Evolutionary conservation across 2,329 filamentous ascomycete species (phyloP).

Genomic region (Aspergillus fructus): DNA sequence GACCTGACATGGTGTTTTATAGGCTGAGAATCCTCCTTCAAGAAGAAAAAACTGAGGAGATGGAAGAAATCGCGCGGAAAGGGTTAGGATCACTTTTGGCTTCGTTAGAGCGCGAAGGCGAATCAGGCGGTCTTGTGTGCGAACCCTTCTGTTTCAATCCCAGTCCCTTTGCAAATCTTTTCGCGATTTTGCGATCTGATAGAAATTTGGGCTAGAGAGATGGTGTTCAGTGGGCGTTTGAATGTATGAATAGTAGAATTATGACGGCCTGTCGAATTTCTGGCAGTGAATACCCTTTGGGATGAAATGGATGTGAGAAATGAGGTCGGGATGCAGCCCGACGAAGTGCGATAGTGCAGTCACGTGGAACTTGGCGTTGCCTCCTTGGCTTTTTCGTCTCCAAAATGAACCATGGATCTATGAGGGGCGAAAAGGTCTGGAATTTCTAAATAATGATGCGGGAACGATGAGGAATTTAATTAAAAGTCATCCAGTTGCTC

Average conservation of each 20-base stretch:
- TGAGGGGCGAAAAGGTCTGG: too few relatives aligned
- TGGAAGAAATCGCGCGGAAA: constrained; percentile 25
- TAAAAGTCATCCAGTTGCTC: too few relatives aligned
- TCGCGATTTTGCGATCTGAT: background rate
- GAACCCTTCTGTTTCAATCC: constrained; percentile 35
- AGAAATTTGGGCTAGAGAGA: background rate
- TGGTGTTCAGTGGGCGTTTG: background rate
- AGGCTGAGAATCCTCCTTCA: constrained; percentile 22
- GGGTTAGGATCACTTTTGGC: constrained; percentile 36
- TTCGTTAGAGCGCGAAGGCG: constrained; percentile 33
- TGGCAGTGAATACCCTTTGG: background rate
- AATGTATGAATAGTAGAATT: background rate
- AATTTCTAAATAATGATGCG: too few relatives aligned
- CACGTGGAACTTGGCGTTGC: constrained; percentile 18
- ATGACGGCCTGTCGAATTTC: background rate
- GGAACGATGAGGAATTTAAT: too few relatives aligned
- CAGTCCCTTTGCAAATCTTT: constrained; percentile 9
- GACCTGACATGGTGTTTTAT: constrained; percentile 59
- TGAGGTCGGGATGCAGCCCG: constrained; percentile 2
- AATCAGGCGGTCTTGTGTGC: constrained; percentile 27
- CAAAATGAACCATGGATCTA: constrained; percentile 1
- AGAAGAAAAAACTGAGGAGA: constrained; percentile 20
- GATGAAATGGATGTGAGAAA: constrained; percentile 8
- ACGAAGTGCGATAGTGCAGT: constrained; percentile 3
- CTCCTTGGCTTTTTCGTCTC: constrained; percentile 7